Percentiles rank a stretch among this genome's conserved stretches.
These are phyloP conservation scores for Domatiomyces catenatus DNA, from an alignment of 2,329 filamentous ascomycete species.

Conservation along the genomic window DNA sequence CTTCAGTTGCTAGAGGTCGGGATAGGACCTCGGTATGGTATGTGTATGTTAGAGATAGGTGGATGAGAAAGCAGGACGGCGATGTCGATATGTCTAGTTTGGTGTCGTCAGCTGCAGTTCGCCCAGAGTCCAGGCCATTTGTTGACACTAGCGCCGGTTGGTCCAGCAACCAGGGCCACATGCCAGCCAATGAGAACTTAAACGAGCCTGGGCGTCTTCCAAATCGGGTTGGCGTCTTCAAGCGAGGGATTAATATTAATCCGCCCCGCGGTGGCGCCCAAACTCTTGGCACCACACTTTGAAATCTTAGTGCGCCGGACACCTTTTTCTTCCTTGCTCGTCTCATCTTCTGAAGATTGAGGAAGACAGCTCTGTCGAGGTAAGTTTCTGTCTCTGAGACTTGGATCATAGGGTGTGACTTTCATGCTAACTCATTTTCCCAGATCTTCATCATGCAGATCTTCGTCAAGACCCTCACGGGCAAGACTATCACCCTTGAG, in stretches of 20 bases:
- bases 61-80: background rate
- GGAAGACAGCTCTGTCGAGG: constrained; percentile 48
- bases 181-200: background rate
- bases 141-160: background rate
- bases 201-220: background rate
- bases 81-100: background rate
- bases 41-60: background rate
- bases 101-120: background rate
- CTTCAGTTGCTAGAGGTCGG: background rate
- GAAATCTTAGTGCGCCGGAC: background rate
- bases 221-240: background rate
- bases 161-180: background rate
- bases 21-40: background rate
- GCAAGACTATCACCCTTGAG: constrained; percentile 99
- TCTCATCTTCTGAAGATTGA: constrained; percentile 30
- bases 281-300: background rate
- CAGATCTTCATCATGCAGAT: constrained; percentile 35
- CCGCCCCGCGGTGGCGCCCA: too few species aligned
- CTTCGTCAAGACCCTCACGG: constrained; percentile 63
- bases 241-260: background rate
- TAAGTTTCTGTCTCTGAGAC: constrained; percentile 22
- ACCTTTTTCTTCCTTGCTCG: constrained; percentile 1
- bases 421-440: background rate
- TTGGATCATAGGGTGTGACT: background rate
- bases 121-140: background rate